phyloP scores from a whole-genome alignment of 2,329 filamentous ascomycete genomes.

The Fusarium multiceps region DNA sequence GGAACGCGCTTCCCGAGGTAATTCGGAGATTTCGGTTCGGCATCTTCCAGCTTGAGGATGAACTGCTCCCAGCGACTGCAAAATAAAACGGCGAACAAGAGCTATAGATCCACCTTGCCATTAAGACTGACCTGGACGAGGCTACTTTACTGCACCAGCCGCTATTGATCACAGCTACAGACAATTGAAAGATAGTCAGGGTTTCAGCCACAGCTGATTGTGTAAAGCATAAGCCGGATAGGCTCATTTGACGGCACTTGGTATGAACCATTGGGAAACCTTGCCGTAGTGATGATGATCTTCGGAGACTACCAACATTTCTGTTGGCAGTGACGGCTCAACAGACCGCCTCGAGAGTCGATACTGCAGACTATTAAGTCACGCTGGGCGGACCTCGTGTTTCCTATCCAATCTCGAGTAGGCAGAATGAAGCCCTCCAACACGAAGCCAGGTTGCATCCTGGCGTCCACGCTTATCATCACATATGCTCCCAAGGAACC shows the following conservation, averaged over 20 bases:
- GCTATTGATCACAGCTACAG: neutral
- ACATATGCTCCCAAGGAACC: constrained; percentile 4
- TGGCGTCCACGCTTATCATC: constrained; percentile 5
- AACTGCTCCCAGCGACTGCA: neutral
- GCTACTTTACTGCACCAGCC: neutral
- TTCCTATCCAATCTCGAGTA: constrained; percentile 29
- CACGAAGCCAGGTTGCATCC: constrained; percentile 2
- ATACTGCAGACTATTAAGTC: neutral
- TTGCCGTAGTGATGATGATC: constrained; percentile 6
- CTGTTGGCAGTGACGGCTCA: constrained; percentile 1
- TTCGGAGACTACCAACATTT: neutral
- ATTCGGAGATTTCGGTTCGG: neutral
- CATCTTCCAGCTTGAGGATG: neutral
- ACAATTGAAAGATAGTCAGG: neutral
- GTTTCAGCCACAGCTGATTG: constrained; percentile 34
- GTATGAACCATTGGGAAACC: constrained; percentile 1
- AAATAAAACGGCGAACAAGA: constrained; percentile 11
- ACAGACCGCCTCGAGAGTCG: constrained; percentile 21
- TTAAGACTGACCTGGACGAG: neutral
- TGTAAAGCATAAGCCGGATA: constrained; percentile 8
- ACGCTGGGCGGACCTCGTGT: neutral
- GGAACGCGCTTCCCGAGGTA: constrained; percentile 16
- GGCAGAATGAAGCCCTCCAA: constrained; percentile 31
- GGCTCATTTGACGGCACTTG: constrained; percentile 7
- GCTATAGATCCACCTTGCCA: neutral